Evolutionary conservation across 2,329 filamentous ascomycete genomes (phyloP), one percentile per base, ranked within the genome.

Genomic region (Mariannaea sp.): DNA sequence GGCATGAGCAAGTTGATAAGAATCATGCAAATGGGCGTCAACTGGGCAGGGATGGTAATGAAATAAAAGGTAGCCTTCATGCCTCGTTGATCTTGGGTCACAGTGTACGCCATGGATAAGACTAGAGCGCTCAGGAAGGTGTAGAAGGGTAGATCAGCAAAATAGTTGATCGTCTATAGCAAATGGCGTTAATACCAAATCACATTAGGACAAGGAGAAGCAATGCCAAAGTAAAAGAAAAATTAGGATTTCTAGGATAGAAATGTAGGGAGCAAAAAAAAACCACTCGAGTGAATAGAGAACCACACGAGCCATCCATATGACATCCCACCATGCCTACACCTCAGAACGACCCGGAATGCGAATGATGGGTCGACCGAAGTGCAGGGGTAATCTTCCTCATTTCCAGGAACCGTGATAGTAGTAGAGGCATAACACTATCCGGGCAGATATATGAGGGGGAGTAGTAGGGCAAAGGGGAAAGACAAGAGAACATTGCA

Each of bases 351-450:
- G 78, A 69, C 77, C 83, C 81, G 77, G 70, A 75, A 75, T 85
- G 84, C 84, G 85, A 87, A 88, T 86, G 80, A 84, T 76, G 16
- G 80, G 80, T 77, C 76, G 75, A 71, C 68, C 65, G 71, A 80
- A 79, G 78, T 81, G 81, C 78, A 84, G 82, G 86, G 87, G 85
- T 83, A 78, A 83, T 90, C 86, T 90, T 80, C 87, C 87, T 90
- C 87, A 79, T 75, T 85, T 89, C 78, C 86, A 90, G 87, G 87
- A 90, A 90, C 87, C 87, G 87, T 79, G 81, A 87, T 86, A 89
- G 86, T 79, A 84, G 87, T 81, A 68, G 73, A 72, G 75, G 81
- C 75, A 73, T 59, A 68, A 69, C 79, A 79, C 87, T 89, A 87
- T 84, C 82, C 87, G 87, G 87, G 87, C 87, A 90, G 87, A 89